Conservation (phyloP, 768 basidiomycete species). For the Mycena rebaudengoi region DNA sequence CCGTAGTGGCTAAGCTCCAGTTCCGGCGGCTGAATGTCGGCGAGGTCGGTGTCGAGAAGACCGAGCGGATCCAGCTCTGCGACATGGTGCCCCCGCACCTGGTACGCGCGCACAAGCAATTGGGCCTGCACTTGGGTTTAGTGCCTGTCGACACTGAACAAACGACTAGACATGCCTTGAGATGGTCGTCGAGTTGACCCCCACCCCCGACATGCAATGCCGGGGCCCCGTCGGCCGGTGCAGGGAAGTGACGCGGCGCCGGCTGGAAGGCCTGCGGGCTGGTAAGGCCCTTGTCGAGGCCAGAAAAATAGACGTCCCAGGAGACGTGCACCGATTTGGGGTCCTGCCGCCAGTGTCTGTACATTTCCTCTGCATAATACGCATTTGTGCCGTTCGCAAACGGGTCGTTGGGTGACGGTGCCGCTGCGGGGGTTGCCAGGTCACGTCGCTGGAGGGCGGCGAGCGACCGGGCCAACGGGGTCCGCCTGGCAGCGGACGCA, state of each 20-base stretch:
- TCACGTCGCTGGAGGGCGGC: constrained; percentile 35
- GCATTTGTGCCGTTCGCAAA: constrained; percentile 96
- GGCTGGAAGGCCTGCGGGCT: constrained; percentile 86
- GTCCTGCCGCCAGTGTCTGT: constrained; percentile 89
- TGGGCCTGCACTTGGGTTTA: constrained; percentile 71
- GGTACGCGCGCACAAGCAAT: constrained; percentile 97
- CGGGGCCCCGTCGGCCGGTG: constrained; percentile 83
- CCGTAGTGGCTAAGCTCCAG: constrained; percentile 95
- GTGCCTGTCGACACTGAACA: constrained; percentile 8
- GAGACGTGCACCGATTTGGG: constrained; percentile 92
- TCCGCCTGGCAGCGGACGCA: constrained; percentile 27
- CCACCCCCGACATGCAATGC: constrained; percentile 74
- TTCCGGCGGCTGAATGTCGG: constrained; percentile 81
- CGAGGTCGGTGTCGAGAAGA: constrained; percentile 89
- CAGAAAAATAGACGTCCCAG: constrained; percentile 95
- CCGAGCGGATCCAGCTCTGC: constrained; percentile 97
- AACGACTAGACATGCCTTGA: constrained; percentile 70
- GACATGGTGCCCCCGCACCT: constrained; percentile 97
- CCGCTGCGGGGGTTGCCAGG: constrained; percentile 55
- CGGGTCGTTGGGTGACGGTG: constrained; percentile 80
- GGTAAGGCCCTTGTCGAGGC: constrained; percentile 87
- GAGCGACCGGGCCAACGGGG: constrained; percentile 22
- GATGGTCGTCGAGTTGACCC: constrained; percentile 88
- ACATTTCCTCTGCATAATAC: constrained; percentile 98
- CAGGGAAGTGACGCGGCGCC: constrained; percentile 77